Base-by-base conservation (phyloP, 1,139 yeast genomes). In the Yamadazyma atmosphaerica region DNA sequence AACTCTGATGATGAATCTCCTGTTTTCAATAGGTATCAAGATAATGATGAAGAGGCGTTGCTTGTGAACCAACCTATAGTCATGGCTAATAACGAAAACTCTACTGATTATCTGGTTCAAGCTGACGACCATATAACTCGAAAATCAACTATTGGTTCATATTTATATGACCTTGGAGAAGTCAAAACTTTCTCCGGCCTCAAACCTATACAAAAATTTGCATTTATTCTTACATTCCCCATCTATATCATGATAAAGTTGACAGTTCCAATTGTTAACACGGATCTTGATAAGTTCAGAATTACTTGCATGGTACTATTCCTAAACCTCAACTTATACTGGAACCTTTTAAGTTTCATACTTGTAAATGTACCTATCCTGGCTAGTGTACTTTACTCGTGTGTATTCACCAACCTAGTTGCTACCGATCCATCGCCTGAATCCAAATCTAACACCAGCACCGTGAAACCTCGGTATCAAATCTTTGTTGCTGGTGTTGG, bases 401-500 rank as follows among this genome's bases (percentile, higher is more conserved):
- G 31, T 16, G 31, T 28, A 7, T 6, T 28, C 12, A 15, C 31
- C 3, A 21, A 28, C n/a, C 15, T 16, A 11, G 21, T 28, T 15
- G 8, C 12, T 4, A 9, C 16, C 4, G 9, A 7, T 11, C 21
- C 31, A 15, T 9, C 5, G 5, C 8, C 21, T 16, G 31, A 16
- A 16, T 14, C 19, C n/a, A 28, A 28, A 16, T n/a, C 13, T 14
- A 13, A 28, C 8, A 9, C 13, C 5, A 16, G 8, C 9, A 4
- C 31, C 4, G 26, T 23, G 12, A 28, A 28, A 15, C 12, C 12
- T 16, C 19, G 21, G 3, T 28, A 28, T 16, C 19, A 14, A 12
- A 37, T 45, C 11, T 11, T 40, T 9, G 40, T 39, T 26, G 37
- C 87, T 0, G 43, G 71, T 1, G 28, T 74, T 2, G 97, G 96